Evolutionary conservation across 2,329 filamentous ascomycete species (phyloP).

Genomic region (Exutisphaerella laricina): DNA sequence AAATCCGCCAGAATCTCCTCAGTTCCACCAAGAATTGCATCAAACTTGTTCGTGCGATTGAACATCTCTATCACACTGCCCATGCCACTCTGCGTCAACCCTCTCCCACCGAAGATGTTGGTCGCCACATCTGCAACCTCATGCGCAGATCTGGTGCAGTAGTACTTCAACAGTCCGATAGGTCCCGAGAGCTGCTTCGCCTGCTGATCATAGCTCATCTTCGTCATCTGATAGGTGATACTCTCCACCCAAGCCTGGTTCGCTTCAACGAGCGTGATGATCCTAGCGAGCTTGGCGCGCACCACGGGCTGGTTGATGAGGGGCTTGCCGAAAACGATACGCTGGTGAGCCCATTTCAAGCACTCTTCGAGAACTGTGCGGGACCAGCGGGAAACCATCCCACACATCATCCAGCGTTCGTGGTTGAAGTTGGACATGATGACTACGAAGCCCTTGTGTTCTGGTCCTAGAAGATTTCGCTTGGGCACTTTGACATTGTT

Average conservation of each 20-base stretch:
- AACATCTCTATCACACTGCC: conserved; percentile 78
- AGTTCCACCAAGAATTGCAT: conserved; percentile 63
- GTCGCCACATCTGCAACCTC: conserved; percentile 79
- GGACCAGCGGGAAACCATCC: conserved; percentile 57
- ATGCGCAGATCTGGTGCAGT: conserved; percentile 68
- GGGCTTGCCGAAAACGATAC: conserved; percentile 75
- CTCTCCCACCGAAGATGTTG: conserved; percentile 80
- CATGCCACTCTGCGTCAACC: conserved; percentile 76
- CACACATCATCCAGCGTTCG: conserved; percentile 39
- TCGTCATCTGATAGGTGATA: conserved; percentile 81
- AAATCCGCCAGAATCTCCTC: conserved; percentile 79
- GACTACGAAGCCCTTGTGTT: conserved; percentile 80
- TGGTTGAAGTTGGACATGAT: conserved; percentile 88
- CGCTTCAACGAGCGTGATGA: conserved; percentile 77
- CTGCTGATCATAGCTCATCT: conserved; percentile 76
- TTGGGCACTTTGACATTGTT: conserved; percentile 82
- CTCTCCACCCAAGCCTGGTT: conserved; percentile 81
- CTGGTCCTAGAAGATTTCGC: conserved; percentile 69
- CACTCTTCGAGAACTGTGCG: conserved; percentile 74
- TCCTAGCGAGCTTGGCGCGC: conserved; percentile 59
- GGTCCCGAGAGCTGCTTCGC: conserved; percentile 70
- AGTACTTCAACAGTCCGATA: conserved; percentile 77
- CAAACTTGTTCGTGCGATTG: conserved; percentile 73
- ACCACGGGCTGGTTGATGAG: conserved; percentile 61
- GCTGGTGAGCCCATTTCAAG: conserved; percentile 83